phyloP scores from a whole-genome alignment of 2,329 filamentous ascomycete species.

The Triangularia setosa region DNA sequence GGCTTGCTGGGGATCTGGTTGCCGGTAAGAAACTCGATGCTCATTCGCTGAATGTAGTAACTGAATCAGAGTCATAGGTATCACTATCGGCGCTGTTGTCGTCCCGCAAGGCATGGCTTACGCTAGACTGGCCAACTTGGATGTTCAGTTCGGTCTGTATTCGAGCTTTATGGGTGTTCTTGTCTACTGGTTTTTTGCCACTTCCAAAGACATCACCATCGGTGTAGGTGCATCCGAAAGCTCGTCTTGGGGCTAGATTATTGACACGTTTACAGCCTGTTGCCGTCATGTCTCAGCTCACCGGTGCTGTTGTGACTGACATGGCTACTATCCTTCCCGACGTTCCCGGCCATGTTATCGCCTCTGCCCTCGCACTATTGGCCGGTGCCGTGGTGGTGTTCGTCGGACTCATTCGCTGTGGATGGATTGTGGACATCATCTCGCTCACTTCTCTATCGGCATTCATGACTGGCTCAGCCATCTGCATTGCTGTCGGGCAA shows the following conservation, averaged over 20 bases:
- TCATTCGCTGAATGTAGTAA: constrained; percentile 8
- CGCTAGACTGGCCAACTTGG: constrained; percentile 75
- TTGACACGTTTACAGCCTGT: constrained; percentile 60
- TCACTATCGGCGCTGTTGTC: constrained; percentile 62
- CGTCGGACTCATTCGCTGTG: constrained; percentile 74
- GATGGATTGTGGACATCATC: constrained; percentile 92
- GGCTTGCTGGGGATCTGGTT: constrained; percentile 84
- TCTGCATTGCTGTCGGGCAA: constrained; percentile 84
- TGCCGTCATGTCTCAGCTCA: constrained; percentile 89
- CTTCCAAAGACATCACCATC: constrained; percentile 97
- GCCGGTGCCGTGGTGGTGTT: constrained; percentile 71
- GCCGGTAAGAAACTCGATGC: constrained; percentile 58
- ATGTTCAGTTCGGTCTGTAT: constrained; percentile 80
- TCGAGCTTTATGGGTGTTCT: constrained; percentile 95
- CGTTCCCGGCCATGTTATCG: constrained; percentile 62
- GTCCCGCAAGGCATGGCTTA: constrained; percentile 98
- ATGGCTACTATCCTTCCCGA: constrained; percentile 55
- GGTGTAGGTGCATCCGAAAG: constrained; percentile 56
- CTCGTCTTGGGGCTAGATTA: constrained; percentile 14
- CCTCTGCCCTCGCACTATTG: constrained; percentile 74
- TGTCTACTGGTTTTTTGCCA: constrained; percentile 97
- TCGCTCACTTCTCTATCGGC: constrained; percentile 85
- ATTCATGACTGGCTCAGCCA: constrained; percentile 94
- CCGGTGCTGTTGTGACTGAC: constrained; percentile 73
- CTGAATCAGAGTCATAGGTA: constrained; percentile 31